A percentile compares a stretch with the other conserved stretches of the same genome.
Conservation (phyloP, 805 yeast genomes). For the Suhomyces canberraensis region DNA sequence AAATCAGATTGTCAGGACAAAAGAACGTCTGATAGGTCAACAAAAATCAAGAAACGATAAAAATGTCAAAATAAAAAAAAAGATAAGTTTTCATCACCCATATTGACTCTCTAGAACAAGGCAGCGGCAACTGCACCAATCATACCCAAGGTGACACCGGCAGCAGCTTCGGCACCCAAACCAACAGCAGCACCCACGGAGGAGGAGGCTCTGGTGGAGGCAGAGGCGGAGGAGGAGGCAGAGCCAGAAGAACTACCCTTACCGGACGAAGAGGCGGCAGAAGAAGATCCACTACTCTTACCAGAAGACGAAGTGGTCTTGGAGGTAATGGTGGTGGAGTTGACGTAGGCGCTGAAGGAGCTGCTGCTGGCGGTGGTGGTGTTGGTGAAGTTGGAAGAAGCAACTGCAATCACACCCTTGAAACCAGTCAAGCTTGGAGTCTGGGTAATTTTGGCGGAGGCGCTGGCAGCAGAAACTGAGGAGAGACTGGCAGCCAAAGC, state of each 20-base stretch:
- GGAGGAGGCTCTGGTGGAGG: constrained; percentile 32
- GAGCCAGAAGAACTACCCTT: constrained; percentile 14
- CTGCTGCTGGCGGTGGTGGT: constrained; percentile 11
- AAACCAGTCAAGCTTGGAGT: constrained; percentile 18
- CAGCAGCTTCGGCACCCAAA: constrained; percentile 25
- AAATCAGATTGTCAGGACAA: too few species aligned
- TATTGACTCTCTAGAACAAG: constrained; percentile 17
- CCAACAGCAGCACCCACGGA: constrained; percentile 28
- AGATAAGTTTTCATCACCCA: too few species aligned
- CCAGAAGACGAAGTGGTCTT: constrained; percentile 6
- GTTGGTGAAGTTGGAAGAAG: constrained; percentile 34
- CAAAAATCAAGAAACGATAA: too few species aligned
- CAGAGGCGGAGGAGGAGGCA: constrained; percentile 15
- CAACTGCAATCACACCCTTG: constrained; percentile 39
- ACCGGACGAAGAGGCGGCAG: constrained; percentile 10
- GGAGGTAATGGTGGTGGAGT: constrained; percentile 14
- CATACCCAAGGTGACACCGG: constrained; percentile 17
- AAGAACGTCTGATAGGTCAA: too few species aligned
- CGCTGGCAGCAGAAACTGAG: constrained; percentile 13
- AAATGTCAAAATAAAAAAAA: too few species aligned
- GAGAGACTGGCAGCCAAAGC: constrained; percentile 21
- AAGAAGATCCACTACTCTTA: constrained; percentile 3
- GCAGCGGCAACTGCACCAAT: constrained; percentile 35
- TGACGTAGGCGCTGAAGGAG: constrained; percentile 9
- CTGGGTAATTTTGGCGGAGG: constrained; percentile 9